These are phyloP conservation scores for Penicillium desertorum DNA, from an alignment of 495 filamentous ascomycete genomes.

Conservation along the genomic window DNA sequence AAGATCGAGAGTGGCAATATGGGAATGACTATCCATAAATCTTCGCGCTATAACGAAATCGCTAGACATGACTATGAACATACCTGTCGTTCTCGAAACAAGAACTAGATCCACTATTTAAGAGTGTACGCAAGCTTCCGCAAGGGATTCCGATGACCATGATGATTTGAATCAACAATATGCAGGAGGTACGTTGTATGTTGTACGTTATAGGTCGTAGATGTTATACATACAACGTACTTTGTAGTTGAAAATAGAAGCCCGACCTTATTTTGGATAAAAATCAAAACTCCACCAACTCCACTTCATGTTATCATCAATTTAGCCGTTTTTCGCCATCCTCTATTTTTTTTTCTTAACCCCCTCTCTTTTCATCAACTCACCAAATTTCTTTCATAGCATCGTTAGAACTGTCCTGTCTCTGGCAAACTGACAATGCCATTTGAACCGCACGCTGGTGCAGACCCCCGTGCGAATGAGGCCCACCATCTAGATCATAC, in stretches of 20 bases:
- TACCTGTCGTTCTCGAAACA: background rate
- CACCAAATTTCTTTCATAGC: background rate
- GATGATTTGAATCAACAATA: background rate
- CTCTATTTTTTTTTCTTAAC: background rate
- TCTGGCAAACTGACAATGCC: slow-evolving; percentile 12
- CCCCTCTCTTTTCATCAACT: background rate
- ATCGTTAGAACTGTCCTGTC: background rate
- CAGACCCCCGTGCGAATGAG: slow-evolving; percentile 13
- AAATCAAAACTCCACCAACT: slow-evolving; percentile 1
- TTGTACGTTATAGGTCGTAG: too few species aligned
- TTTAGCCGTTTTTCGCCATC: background rate
- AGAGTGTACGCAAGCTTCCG: slow-evolving; percentile 6
- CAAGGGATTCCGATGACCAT: slow-evolving; percentile 5
- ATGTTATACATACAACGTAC: too few species aligned
- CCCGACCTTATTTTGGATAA: background rate
- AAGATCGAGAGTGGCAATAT: background rate
- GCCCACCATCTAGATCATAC: background rate
- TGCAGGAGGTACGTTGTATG: background rate
- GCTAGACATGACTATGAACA: background rate
- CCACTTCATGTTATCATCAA: background rate
- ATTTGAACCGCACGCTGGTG: slow-evolving; percentile 8
- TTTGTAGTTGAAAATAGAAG: background rate
- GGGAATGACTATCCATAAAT: background rate
- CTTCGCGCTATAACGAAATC: background rate
- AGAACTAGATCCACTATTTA: background rate